A percentile compares a stretch with the other conserved stretches of the same genome.
Evolutionary conservation across 176 grass and related monocot species (phyloP).

Genomic region (Carex kokanica): DNA sequence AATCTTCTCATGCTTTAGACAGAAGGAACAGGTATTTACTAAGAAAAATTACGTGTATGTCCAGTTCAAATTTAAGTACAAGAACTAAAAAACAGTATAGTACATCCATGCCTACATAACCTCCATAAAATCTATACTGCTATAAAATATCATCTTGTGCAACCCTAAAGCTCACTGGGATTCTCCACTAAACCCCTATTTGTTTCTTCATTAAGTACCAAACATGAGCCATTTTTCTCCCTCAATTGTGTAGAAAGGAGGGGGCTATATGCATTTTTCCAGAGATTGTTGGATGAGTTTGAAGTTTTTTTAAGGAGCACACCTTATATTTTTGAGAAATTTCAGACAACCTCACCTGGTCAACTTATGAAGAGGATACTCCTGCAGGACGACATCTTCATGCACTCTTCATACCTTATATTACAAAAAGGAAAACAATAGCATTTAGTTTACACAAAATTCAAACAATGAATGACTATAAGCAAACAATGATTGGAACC

Average conservation of each 20-base stretch:
- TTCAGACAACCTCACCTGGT: neutral
- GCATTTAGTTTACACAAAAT: neutral
- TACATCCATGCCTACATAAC: neutral
- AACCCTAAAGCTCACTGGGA: neutral
- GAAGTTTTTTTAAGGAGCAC: neutral
- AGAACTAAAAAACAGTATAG: neutral
- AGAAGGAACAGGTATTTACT: neutral
- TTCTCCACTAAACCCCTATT: neutral
- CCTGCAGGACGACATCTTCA: neutral
- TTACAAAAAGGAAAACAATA: neutral
- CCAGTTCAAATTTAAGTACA: neutral
- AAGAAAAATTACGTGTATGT: neutral
- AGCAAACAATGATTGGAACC: neutral
- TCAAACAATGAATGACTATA: neutral
- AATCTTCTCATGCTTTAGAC: neutral
- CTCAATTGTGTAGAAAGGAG: neutral
- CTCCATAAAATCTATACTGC: neutral
- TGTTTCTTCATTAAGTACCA: neutral
- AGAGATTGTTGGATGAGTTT: neutral
- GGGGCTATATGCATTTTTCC: neutral
- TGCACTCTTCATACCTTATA: neutral
- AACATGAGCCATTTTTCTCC: too few relatives aligned
- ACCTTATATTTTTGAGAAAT: neutral
- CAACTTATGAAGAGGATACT: constrained; percentile 8
- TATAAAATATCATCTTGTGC: neutral